Evolutionary conservation across 2,329 filamentous ascomycete genomes (phyloP).

Genomic region (Fusarium sp.): DNA sequence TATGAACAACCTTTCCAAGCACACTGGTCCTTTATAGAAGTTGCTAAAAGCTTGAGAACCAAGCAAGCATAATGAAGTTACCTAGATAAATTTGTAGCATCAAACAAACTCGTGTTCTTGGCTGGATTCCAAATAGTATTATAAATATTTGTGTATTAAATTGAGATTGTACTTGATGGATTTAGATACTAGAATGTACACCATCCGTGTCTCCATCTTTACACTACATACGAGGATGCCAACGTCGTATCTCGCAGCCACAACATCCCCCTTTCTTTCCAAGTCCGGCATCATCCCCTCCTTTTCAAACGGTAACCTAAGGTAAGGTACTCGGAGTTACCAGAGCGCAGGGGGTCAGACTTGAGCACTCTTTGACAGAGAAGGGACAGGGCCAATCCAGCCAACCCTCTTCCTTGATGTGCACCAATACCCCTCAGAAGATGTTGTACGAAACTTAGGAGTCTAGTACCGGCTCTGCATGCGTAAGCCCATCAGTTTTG

Average conservation of each 20-base stretch:
- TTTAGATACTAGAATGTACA: neutral
- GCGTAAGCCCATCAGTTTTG: neutral
- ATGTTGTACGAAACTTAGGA: neutral
- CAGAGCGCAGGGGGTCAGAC: slow-evolving; percentile 14
- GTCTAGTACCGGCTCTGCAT: neutral
- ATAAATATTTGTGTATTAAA: neutral
- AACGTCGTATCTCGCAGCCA: neutral
- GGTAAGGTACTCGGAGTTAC: slow-evolving; percentile 4
- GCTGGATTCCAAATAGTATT: too few species aligned
- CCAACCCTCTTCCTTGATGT: neutral
- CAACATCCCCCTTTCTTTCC: neutral
- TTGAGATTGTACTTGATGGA: neutral
- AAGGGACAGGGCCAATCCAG: neutral
- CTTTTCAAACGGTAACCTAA: neutral
- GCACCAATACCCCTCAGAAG: neutral
- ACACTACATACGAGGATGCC: neutral
- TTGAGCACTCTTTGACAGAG: neutral
- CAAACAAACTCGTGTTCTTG: neutral
- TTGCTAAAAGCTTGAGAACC: neutral
- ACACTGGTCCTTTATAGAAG: neutral
- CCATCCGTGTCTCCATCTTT: neutral
- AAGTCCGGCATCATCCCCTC: neutral
- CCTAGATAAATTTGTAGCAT: neutral
- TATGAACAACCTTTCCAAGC: neutral
- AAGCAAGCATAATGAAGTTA: neutral